Conservation (phyloP, 176 grass and related monocot species). For the Carex pumila region DNA sequence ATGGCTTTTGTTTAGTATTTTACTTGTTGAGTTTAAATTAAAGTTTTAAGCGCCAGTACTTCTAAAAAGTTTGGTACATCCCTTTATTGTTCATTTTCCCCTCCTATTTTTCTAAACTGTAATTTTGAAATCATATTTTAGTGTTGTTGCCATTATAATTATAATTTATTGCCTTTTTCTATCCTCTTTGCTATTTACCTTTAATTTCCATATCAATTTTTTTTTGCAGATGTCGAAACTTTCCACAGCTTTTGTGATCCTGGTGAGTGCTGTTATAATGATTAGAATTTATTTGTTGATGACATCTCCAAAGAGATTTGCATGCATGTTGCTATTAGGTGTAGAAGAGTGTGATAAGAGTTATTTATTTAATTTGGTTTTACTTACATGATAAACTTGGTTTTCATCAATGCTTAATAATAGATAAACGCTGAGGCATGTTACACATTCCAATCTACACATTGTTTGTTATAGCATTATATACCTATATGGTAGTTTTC, state of each 20-base stretch:
- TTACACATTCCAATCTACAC: background rate
- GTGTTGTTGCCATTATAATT: background rate
- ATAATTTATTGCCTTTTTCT: background rate
- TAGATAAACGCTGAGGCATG: background rate
- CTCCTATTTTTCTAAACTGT: no score
- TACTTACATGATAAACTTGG: background rate
- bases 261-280: background rate
- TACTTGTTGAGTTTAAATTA: background rate
- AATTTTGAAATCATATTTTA: no score
- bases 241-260: conserved; percentile 27
- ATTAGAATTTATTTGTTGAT: background rate
- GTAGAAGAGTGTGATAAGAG: background rate
- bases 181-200: background rate
- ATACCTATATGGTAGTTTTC: background rate
- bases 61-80: no score
- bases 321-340: background rate
- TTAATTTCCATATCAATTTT: background rate
- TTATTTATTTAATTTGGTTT: background rate
- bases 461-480: background rate
- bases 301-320: background rate
- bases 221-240: conserved; percentile 28
- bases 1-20: background rate
- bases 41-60: background rate
- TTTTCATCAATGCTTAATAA: background rate
- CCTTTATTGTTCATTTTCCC: no score